Evolutionary conservation across 768 basidiomycete species (phyloP).

Genomic region (Lactarius vividus): DNA sequence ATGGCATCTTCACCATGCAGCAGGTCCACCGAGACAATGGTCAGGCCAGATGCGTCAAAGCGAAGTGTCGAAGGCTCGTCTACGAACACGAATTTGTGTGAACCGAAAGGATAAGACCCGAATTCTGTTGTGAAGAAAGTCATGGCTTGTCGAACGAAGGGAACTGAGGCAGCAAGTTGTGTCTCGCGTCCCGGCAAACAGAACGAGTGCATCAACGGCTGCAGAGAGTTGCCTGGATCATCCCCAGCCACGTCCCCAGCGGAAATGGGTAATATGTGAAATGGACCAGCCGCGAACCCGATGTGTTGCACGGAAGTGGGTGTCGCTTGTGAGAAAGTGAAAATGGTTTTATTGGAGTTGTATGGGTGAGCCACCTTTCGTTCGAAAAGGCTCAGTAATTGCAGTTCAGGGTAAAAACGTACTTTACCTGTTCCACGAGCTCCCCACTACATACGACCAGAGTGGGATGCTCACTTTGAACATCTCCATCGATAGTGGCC

Average conservation of each 20-base stretch:
- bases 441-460: slow-evolving; percentile 94
- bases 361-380: slow-evolving; percentile 86
- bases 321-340: slow-evolving; percentile 82
- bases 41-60: slow-evolving; percentile 82
- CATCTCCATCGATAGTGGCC: slow-evolving; percentile 45
- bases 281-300: slow-evolving; percentile 93
- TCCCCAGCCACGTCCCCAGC: slow-evolving; percentile 60
- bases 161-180: slow-evolving; percentile 63
- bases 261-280: slow-evolving; percentile 71
- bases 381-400: slow-evolving; percentile 19
- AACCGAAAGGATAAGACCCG: slow-evolving; percentile 94
- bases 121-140: slow-evolving; percentile 87
- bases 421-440: slow-evolving; percentile 80
- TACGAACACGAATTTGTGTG: slow-evolving; percentile 92
- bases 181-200: slow-evolving; percentile 87
- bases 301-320: slow-evolving; percentile 96
- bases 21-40: slow-evolving; percentile 75
- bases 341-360: slow-evolving; percentile 92
- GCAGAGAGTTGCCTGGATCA: slow-evolving; percentile 55
- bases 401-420: slow-evolving; percentile 4
- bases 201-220: slow-evolving; percentile 84
- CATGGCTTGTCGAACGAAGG: slow-evolving; percentile 86
- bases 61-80: slow-evolving; percentile 80
- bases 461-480: slow-evolving; percentile 65
- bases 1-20: slow-evolving; percentile 86